phyloP scores from a whole-genome alignment of 2,329 filamentous ascomycete species.

The Ascochyta koolunga region DNA sequence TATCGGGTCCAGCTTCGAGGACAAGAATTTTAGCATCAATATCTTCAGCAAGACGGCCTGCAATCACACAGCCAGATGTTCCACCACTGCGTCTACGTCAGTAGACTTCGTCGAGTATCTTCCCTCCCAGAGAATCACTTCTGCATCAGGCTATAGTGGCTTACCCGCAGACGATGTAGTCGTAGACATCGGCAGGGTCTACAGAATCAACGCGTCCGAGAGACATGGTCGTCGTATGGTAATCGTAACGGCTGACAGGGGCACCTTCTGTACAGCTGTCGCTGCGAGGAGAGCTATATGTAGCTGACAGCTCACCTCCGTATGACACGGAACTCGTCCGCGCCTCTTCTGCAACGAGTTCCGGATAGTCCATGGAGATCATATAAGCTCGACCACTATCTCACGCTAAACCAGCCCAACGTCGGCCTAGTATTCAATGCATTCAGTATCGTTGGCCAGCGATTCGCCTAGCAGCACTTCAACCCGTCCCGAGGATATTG shows the following conservation, averaged over 20 bases:
- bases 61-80: conserved; percentile 57
- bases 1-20: conserved; percentile 57
- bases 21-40: conserved; percentile 51
- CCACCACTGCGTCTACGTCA: conserved; percentile 45
- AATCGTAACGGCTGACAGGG: not conserved
- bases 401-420: not conserved
- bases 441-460: too few relatives aligned
- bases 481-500: too few relatives aligned
- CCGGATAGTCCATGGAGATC: not conserved
- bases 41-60: conserved; percentile 56
- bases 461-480: too few relatives aligned
- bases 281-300: conserved; percentile 5
- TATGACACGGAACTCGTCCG: conserved; percentile 15
- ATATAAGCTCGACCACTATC: not conserved
- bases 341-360: conserved; percentile 6
- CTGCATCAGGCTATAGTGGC: not conserved
- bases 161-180: conserved; percentile 39
- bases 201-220: conserved; percentile 27
- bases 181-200: conserved; percentile 26
- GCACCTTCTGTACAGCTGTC: not conserved
- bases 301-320: not conserved
- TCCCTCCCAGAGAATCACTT: conserved; percentile 12
- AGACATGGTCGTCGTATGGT: conserved; percentile 17
- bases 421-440: not conserved
- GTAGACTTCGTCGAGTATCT: not conserved